These are phyloP conservation scores for Chytridium lagenaria DNA, from an alignment of 371 early-diverging fungal species.

Conservation along the genomic window DNA sequence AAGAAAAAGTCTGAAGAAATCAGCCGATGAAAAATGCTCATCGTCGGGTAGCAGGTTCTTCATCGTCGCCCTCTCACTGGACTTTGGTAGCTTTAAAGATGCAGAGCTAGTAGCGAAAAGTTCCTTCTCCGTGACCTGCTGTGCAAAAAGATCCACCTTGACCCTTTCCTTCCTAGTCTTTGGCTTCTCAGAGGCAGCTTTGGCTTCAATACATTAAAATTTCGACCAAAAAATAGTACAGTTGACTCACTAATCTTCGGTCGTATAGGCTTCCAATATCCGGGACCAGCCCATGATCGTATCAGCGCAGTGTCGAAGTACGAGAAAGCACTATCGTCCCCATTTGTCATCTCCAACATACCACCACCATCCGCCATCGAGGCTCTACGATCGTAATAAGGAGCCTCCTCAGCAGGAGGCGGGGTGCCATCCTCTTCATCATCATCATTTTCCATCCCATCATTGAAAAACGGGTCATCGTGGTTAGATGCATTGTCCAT, in stretches of 20 bases:
- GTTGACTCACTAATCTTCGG: slow-evolving; percentile 28
- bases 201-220: slow-evolving; percentile 27
- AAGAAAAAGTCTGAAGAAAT: slow-evolving; percentile 77
- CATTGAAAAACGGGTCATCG: slow-evolving; percentile 18
- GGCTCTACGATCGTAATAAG: background rate
- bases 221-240: background rate
- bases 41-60: slow-evolving; percentile 81
- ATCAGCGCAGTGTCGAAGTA: slow-evolving; percentile 87
- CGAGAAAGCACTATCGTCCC: slow-evolving; percentile 64
- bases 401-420: background rate
- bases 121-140: slow-evolving; percentile 56
- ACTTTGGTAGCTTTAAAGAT: slow-evolving; percentile 57
- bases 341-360: background rate
- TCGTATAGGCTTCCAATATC: slow-evolving; percentile 84
- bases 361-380: background rate
- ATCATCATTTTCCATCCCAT: slow-evolving; percentile 36
- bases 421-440: slow-evolving; percentile 31
- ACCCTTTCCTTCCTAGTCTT: slow-evolving; percentile 44
- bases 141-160: slow-evolving; percentile 65
- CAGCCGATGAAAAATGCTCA: slow-evolving; percentile 83
- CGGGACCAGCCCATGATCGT: slow-evolving; percentile 94
- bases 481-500: background rate
- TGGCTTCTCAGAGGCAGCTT: slow-evolving; percentile 38
- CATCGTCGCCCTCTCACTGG: slow-evolving; percentile 22
- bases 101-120: slow-evolving; percentile 74